Evolutionary conservation across 106 monocot species (phyloP).

Genomic region (Allium cepa): DNA sequence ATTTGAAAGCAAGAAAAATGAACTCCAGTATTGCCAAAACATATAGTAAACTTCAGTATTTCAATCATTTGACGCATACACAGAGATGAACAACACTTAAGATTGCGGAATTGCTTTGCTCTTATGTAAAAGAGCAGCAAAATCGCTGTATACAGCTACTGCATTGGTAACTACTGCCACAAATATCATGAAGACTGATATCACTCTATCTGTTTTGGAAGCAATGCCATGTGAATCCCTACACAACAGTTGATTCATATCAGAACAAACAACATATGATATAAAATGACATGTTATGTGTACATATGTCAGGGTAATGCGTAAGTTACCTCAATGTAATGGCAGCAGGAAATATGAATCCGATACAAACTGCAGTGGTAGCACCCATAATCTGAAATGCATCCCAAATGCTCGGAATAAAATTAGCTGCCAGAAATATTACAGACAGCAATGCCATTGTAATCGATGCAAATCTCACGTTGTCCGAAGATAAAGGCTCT

Average conservation of each 20-base stretch:
- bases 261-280: background rate
- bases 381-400: slow-evolving; percentile 95
- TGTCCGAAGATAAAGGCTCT: slow-evolving; percentile 44
- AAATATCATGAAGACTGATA: slow-evolving; percentile 78
- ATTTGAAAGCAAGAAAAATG: no score
- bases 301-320: background rate
- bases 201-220: slow-evolving; percentile 49
- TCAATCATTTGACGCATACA: no score
- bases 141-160: slow-evolving; percentile 86
- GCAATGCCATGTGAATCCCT: slow-evolving; percentile 82
- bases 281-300: background rate
- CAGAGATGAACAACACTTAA: background rate
- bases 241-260: slow-evolving; percentile 9
- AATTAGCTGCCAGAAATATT: slow-evolving; percentile 67
- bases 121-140: slow-evolving; percentile 44
- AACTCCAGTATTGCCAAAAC: no score
- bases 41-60: no score
- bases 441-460: slow-evolving; percentile 35
- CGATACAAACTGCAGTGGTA: slow-evolving; percentile 88
- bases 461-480: slow-evolving; percentile 43
- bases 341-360: slow-evolving; percentile 88
- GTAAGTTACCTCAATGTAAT: slow-evolving; percentile 48
- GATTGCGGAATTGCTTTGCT: slow-evolving; percentile 11
- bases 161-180: slow-evolving; percentile 82
- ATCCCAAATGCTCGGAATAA: slow-evolving; percentile 95